A percentile compares a stretch with the other conserved stretches of the same genome.
Evolutionary conservation across 441 rosid species (phyloP).

Genomic region (Erodium moschatum): DNA sequence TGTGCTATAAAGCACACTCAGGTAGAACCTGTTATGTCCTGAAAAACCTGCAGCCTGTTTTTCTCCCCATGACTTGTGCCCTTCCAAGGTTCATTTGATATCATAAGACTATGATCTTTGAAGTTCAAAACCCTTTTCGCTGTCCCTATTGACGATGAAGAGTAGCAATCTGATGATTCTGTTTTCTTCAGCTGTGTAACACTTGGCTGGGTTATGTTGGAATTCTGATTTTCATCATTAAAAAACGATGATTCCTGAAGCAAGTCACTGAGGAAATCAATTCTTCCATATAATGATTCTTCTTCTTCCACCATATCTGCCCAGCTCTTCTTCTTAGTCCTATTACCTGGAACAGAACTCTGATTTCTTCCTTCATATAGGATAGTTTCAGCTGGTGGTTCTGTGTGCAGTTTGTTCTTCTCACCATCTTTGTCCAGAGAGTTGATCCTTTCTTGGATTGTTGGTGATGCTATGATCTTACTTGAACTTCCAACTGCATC

Average conservation of each 20-base stretch:
- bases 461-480: neutral
- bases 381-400: neutral
- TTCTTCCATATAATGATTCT: constrained; percentile 18
- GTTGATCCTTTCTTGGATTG: constrained; percentile 11
- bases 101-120: neutral
- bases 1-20: neutral
- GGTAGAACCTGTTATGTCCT: constrained; percentile 33
- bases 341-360: neutral
- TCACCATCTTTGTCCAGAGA: neutral
- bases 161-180: neutral
- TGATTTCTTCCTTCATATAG: constrained; percentile 1
- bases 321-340: constrained; percentile 42
- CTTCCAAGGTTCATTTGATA: constrained; percentile 1
- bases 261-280: neutral
- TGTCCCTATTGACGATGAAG: neutral
- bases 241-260: neutral
- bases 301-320: constrained; percentile 58
- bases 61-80: constrained; percentile 14
- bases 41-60: constrained; percentile 48
- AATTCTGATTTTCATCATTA: constrained; percentile 39
- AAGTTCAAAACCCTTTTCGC: constrained; percentile 2
- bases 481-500: neutral
- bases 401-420: neutral
- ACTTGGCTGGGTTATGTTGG: constrained; percentile 24
- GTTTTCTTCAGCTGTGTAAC: neutral